phyloP scores from a whole-genome alignment of 176 grass and related monocot genomes.

The Microstegium vimineum region DNA sequence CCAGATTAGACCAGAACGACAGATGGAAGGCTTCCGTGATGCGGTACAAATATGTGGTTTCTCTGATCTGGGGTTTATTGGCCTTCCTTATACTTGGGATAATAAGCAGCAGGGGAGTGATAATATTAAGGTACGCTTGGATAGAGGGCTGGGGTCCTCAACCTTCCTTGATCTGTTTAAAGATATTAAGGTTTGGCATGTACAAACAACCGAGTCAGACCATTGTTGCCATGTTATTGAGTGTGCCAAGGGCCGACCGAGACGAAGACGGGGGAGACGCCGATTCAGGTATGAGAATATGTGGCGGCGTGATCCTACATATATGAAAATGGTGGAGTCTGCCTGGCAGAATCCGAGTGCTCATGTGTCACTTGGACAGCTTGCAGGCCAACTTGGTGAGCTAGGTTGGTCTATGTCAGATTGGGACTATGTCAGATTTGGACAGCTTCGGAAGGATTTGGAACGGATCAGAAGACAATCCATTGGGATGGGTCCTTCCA shows the following conservation, averaged over 20 bases:
- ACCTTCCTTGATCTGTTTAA: fast-evolving
- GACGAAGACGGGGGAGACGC: fast-evolving
- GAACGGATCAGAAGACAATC: too few species aligned
- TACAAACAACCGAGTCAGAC: too few species aligned
- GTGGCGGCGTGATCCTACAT: too few species aligned
- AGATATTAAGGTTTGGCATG: fast-evolving
- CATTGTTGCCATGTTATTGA: too few species aligned
- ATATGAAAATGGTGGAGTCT: fast-evolving
- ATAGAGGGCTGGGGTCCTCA: fast-evolving
- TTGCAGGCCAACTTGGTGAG: fast-evolving
- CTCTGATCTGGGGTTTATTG: too few species aligned
- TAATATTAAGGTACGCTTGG: fast-evolving
- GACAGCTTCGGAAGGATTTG: fast-evolving
- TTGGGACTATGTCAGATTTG: fast-evolving
- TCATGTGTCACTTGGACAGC: fast-evolving
- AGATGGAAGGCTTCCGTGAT: too few species aligned
- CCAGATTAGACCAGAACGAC: fast-evolving
- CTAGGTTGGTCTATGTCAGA: fast-evolving
- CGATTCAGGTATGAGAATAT: too few species aligned
- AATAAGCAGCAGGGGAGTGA: too few species aligned
- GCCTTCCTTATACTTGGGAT: too few species aligned
- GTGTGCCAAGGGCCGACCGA: fast-evolving
- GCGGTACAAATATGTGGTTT: too few species aligned
- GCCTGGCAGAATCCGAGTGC: too few species aligned
- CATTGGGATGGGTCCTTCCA: fast-evolving